Evolutionary conservation across 2,329 filamentous ascomycete genomes (phyloP), one percentile per base, ranked within the genome.

Genomic region (Neospermospora avenae): DNA sequence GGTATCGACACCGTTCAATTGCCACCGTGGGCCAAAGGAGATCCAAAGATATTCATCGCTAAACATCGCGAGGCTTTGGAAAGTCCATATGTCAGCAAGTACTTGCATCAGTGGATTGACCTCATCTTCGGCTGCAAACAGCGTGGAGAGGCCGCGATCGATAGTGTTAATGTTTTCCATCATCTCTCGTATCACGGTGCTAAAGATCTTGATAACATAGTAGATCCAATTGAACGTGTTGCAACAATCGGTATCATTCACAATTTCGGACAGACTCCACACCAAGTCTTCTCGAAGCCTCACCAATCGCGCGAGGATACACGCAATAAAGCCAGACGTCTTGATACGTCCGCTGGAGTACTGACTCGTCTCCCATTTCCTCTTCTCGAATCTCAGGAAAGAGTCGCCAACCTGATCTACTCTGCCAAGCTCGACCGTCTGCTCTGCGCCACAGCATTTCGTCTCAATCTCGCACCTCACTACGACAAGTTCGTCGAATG

Each of bases 201-300:
- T 2, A 96, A 90, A 65, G 91, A 99, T 72, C 78, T 99, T 4
- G 95, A 99, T 73, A 87, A 86, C 55, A 98, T 99, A 62, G 85
- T 88, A 7, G 93, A 98, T 71, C 89, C 90, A 0, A 85, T 93
- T 58, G 93, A 98, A 74, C 84, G 92, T 45, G 80, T 92, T 6
- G 90, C 93, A 4, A 93, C 92, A 0, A 97, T 96, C 57, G 91
- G 91, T 35, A 96, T 97, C 67, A 98, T 99, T 68, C 93, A 99
- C 75, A 98, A 98, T 69, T 99, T 99, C 74, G 95, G 95, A 0
- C 95, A 99, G 74, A 99, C 96, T 1, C 95, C 96, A 1, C 90
- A 96, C 68, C 96, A 99, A 73, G 89, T 98, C 16, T 99, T 98
- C 73, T 84, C 85, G 46, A 88, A 88, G 60, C 81, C 89, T 13